Evolutionary conservation across 768 basidiomycete genomes (phyloP), one percentile per base, ranked within the genome.

Genomic region (Trametes cubensis): DNA sequence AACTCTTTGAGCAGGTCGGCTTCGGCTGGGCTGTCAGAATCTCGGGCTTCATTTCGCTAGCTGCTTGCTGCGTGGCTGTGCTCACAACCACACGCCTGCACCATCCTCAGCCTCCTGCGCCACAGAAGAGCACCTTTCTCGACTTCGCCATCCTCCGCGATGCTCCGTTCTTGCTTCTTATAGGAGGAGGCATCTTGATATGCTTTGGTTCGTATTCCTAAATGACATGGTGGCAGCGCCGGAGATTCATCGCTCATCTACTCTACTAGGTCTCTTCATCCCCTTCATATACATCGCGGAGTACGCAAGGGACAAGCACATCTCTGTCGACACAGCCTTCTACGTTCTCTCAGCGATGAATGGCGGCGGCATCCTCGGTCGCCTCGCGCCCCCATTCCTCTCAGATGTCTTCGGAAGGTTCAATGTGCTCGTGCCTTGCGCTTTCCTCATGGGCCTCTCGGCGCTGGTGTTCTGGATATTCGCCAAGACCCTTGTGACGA

Each of bases 201-300:
- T 83, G 85, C n/a, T 73, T 89, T 20, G 87, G 88, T 88, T 64
- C 48, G 48, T 53, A 13, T 11, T 11, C 34, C 4, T 34, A 21
- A 6, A 1, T 44, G 17, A 10, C 26, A 11, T 41, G 21, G 15
- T n/a, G 30, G 17, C n/a, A 23, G 30, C 17, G 21, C 26, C 40
- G 10, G 18, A 52, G 11, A 44, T 44, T 4, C 42, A 18, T 17
- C 17, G 20, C 18, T 20, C 20, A 44, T 44, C 42, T 13, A 21
- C 42, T 34, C 34, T 34, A 34, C 13, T 65, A 90, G 89, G 88
- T 25, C 74, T 89, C 3, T 90, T 88, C 74, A 85, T 84, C 20
- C 89, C 89, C 5, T 86, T 83, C 71, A 86, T 89, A 70, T 91
- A 85, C 75, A 83, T 91, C 55, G 81, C 83, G n/a, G 79, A 82